Base-by-base conservation (phyloP, 306 rosid genomes). In the Quercus glauca region DNA sequence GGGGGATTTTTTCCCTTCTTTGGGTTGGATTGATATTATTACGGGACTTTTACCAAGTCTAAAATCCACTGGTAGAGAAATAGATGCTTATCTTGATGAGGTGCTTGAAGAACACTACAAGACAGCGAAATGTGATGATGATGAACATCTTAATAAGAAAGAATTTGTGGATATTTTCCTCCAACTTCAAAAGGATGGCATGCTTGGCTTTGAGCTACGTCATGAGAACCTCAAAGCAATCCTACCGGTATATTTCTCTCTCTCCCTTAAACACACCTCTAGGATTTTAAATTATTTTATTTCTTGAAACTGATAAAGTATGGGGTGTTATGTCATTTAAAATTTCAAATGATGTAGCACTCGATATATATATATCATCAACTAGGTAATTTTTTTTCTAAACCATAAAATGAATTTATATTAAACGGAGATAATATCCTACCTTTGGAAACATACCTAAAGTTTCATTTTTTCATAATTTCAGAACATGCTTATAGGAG, bases 161-260 rank as follows among this genome's bases (percentile, higher is more conserved):
- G 80, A 88, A 45, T 83, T 86, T 7, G 49, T 82, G 41, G 89
- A 78, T 11, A 74, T 77, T 57, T 79, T 88, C 5, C 83, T 76
- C 35, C 81, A 77, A 18, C 74, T 88, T 73, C 88, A 76, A 60
- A 41, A 71, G 7, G 41, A 37, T 11, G 80, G 45, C 4, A 53
- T 2, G 33, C 78, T 33, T 26, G 83, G 64, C 4, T 74, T 73
- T 49, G 55, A 83, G 10, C 82, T 88, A 35, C 43, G 76, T 10
- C 55, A 8, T 0, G 59, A 78, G 9, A 20, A 61, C 64, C 6
- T 86, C 80, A 86, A 63, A 77, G 80, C 71, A 31, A 59, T 77
- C 49, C 20, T 73, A 17, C 23, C 65, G 82, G 82, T 78, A 0
- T 25, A 13, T 72, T 33, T 9, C 74, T 61, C 55, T 19, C 65